Conservation (phyloP, 176 grass and related monocot species). For the Carex parvula region DNA sequence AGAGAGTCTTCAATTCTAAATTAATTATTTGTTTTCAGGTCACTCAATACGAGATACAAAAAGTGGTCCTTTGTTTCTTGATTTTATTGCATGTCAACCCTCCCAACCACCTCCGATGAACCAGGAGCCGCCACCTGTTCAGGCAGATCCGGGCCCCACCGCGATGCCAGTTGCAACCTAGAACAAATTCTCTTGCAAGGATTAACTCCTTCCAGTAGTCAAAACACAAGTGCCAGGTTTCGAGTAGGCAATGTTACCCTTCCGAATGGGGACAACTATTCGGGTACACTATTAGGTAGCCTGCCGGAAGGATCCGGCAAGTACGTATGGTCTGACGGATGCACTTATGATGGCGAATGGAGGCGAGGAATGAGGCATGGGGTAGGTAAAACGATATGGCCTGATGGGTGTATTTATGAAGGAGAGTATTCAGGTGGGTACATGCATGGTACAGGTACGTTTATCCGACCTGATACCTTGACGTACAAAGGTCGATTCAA, state of each 20-base stretch:
- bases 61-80: conserved; percentile 9
- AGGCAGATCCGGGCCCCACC: conserved; percentile 40
- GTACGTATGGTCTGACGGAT: conserved; percentile 75
- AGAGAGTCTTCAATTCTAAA: neutral
- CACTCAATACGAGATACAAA: neutral
- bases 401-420: conserved; percentile 51
- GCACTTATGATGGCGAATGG: conserved; percentile 79
- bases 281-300: conserved; percentile 56
- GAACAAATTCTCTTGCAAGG: conserved; percentile 32
- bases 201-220: conserved; percentile 35
- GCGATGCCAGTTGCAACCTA: conserved; percentile 47
- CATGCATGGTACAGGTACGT: conserved; percentile 74
- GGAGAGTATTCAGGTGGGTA: conserved; percentile 83
- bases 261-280: conserved; percentile 63
- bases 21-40: conserved; percentile 10
- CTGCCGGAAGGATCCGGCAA: conserved; percentile 75
- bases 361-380: conserved; percentile 82
- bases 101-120: conserved; percentile 49
- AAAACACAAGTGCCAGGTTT: conserved; percentile 48
- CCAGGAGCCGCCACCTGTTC: conserved; percentile 42
- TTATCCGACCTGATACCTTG: conserved; percentile 44
- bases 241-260: conserved; percentile 50
- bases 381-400: conserved; percentile 65
- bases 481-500: conserved; percentile 81
- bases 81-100: conserved; percentile 80